Percentiles rank a stretch among this genome's conserved stretches.
Evolutionary conservation across 139 green algal species (phyloP).

Genomic region (Volvox reticuliferus): DNA sequence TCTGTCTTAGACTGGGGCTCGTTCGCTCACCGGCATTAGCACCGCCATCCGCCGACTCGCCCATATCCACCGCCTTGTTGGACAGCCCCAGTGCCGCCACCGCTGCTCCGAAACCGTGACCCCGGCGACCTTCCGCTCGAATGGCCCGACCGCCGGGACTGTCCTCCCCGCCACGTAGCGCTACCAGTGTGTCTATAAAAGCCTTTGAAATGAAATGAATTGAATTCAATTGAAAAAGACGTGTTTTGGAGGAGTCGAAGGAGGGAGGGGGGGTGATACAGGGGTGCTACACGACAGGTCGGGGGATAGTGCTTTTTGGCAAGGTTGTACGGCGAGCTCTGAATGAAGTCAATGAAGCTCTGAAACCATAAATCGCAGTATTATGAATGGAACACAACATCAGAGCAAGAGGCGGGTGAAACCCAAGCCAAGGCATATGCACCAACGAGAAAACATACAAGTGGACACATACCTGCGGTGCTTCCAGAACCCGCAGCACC

Average conservation of each 20-base stretch:
- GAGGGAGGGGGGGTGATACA: not conserved
- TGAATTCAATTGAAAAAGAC: no score
- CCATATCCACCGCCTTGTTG: constrained; percentile 89
- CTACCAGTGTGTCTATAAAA: constrained; percentile 66
- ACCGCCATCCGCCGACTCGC: not conserved
- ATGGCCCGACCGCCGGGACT: not conserved
- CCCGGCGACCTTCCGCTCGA: constrained; percentile 12
- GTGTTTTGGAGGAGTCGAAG: not conserved
- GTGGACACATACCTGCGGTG: constrained; percentile 78
- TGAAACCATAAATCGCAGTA: no score
- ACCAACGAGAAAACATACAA: no score
- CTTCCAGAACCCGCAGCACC: constrained; percentile 93
- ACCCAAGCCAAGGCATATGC: no score
- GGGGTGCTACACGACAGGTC: no score
- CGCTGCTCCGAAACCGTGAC: constrained; percentile 74
- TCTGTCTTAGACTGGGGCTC: no score
- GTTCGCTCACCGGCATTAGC: not conserved
- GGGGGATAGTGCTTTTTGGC: no score
- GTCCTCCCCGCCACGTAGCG: constrained; percentile 27
- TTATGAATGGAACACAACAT: no score
- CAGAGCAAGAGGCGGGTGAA: no score
- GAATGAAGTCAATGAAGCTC: no score
- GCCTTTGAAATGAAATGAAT: no score
- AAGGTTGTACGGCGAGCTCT: no score
- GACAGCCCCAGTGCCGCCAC: constrained; percentile 93